phyloP scores from a whole-genome alignment of 495 filamentous ascomycete genomes.

The Penicillium soppii region DNA sequence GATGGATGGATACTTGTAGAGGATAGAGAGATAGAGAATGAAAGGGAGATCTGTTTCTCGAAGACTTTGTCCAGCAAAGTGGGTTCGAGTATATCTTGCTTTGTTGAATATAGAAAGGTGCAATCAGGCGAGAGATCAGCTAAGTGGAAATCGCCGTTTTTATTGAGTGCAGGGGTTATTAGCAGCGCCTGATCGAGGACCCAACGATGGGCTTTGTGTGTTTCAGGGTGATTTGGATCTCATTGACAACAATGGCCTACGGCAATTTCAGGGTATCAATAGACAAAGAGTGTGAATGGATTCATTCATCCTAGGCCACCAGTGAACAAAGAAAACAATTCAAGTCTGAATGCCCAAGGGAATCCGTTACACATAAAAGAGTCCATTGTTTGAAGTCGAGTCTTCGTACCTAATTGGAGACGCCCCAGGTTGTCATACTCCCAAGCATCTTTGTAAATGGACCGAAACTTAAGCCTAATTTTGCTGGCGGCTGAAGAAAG shows the following conservation, averaged over 20 bases:
- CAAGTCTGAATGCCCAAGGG: neutral
- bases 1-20: neutral
- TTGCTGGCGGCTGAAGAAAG: neutral
- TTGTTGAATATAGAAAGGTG: neutral
- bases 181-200: neutral
- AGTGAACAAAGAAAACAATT: conserved; percentile 3
- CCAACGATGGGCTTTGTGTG: conserved; percentile 8
- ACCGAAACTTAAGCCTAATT: neutral
- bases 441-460: conserved; percentile 14
- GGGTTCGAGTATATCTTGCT: too few species aligned
- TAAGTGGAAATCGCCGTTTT: neutral
- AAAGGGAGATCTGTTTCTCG: too few species aligned
- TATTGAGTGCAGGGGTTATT: conserved; percentile 1
- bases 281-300: neutral
- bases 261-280: neutral
- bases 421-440: conserved; percentile 7
- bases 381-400: neutral
- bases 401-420: conserved; percentile 16
- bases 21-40: neutral
- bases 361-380: conserved; percentile 20
- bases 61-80: too few species aligned
- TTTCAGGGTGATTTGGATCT: neutral
- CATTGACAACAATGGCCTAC: neutral
- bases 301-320: neutral
- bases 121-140: neutral